These are phyloP conservation scores for Moricandia arvensis DNA, from an alignment of 345 rosid genomes.

Conservation along the genomic window DNA sequence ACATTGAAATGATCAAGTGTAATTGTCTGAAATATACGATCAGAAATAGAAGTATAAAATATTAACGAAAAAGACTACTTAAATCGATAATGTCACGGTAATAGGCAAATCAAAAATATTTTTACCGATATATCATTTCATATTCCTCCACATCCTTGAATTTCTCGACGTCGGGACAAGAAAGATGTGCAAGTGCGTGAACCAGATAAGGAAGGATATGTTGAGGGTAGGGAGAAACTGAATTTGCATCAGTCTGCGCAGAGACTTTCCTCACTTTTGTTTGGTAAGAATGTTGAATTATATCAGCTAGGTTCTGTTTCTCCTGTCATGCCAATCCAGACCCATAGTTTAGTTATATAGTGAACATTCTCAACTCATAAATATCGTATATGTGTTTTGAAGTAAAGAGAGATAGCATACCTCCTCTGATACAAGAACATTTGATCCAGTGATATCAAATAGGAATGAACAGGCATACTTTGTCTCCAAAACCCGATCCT, in stretches of 20 bases:
- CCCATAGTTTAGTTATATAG: slow-evolving; percentile 20
- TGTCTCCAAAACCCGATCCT: slow-evolving; percentile 82
- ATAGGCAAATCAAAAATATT: neutral
- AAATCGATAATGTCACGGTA: neutral
- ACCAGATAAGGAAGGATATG: slow-evolving; percentile 71
- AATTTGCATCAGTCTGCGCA: slow-evolving; percentile 60
- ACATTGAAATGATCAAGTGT: slow-evolving; percentile 60
- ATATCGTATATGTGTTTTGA: slow-evolving; percentile 17
- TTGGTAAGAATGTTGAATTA: slow-evolving; percentile 79
- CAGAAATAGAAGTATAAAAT: neutral
- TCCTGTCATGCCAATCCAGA: slow-evolving; percentile 56
- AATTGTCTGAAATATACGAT: slow-evolving; percentile 58
- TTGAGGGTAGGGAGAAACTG: slow-evolving; percentile 58
- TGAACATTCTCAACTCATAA: slow-evolving; percentile 23
- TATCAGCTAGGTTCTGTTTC: slow-evolving; percentile 76
- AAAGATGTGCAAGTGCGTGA: slow-evolving; percentile 84
- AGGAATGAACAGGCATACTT: slow-evolving; percentile 87
- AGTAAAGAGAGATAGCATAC: slow-evolving; percentile 46
- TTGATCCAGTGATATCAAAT: slow-evolving; percentile 50
- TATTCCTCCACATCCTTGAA: slow-evolving; percentile 83
- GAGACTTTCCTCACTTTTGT: slow-evolving; percentile 70
- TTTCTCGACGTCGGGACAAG: slow-evolving; percentile 71
- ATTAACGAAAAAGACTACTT: neutral
- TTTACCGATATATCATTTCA: slow-evolving; percentile 77
- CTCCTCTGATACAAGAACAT: slow-evolving; percentile 64